Evolutionary conservation across 768 basidiomycete species (phyloP).

Genomic region (Exidia glandulosa): DNA sequence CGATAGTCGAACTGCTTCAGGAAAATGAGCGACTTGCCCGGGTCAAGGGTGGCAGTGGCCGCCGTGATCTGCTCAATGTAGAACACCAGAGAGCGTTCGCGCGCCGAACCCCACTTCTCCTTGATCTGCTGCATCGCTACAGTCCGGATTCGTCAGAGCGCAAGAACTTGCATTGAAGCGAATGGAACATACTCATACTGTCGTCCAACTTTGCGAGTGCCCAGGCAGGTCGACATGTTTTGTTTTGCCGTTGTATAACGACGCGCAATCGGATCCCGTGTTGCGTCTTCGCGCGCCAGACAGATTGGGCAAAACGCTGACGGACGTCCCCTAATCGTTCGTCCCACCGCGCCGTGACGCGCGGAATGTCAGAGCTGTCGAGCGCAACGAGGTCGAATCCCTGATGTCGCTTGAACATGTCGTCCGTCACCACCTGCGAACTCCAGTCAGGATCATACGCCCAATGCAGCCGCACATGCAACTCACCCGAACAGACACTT

Average conservation of each 20-base stretch:
- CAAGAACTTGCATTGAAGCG: neutral
- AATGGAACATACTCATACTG: neutral
- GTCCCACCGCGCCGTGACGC: neutral
- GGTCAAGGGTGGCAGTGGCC: neutral
- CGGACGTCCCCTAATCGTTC: neutral
- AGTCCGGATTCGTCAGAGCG: neutral
- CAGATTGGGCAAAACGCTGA: neutral
- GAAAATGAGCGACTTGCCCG: neutral
- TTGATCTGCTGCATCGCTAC: neutral
- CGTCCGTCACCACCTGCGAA: neutral
- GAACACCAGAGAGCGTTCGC: neutral
- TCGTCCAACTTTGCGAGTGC: neutral
- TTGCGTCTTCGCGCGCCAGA: neutral
- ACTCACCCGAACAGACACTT: neutral
- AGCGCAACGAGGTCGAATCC: neutral
- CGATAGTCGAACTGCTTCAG: neutral
- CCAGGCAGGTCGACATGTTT: neutral
- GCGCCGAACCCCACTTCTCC: neutral
- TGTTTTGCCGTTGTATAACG: neutral
- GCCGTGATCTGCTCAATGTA: neutral
- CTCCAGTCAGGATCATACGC: neutral
- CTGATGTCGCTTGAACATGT: neutral
- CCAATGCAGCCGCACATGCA: neutral
- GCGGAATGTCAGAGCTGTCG: neutral
- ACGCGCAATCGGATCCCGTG: neutral